Conservation (phyloP, 2,329 filamentous ascomycete genomes). For the Penicillium freii region DNA sequence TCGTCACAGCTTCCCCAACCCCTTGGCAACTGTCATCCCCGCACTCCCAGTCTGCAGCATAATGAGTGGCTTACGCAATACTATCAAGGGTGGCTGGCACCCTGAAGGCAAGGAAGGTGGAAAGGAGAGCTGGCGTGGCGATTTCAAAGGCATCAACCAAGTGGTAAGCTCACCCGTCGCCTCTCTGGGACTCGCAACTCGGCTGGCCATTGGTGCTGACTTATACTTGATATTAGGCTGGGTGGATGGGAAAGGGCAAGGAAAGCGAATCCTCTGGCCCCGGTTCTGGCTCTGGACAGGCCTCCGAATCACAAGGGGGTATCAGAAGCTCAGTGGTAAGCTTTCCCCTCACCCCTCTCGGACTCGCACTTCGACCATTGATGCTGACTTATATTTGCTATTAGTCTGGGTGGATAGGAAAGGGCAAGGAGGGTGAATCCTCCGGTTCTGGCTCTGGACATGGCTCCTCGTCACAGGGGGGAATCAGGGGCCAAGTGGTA, state of each 20-base stretch:
- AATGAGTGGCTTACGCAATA: conserved; percentile 50
- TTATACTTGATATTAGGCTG: conserved; percentile 44
- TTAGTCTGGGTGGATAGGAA: conserved; percentile 59
- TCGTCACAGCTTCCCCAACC: not conserved
- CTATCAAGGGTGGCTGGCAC: conserved; percentile 55
- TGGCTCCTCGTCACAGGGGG: not conserved
- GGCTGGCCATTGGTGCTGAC: conserved; percentile 13
- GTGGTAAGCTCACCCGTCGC: conserved; percentile 43
- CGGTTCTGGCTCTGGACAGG: not conserved
- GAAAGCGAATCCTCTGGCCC: conserved; percentile 38
- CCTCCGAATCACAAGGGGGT: not conserved
- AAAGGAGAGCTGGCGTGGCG: conserved; percentile 54
- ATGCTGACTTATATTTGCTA: conserved; percentile 12
- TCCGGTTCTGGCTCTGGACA: not conserved
- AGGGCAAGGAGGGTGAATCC: conserved; percentile 49
- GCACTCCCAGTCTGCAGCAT: conserved; percentile 8
- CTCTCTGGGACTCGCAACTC: conserved; percentile 5
- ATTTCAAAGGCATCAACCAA: conserved; percentile 58
- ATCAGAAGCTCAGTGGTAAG: conserved; percentile 46
- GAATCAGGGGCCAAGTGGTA: conserved; percentile 47
- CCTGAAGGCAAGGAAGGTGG: conserved; percentile 53
- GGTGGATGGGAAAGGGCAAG: conserved; percentile 58
- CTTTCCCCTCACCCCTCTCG: conserved; percentile 8
- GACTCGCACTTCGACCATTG: conserved; percentile 10
- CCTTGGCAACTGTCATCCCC: conserved; percentile 1